Conservation (phyloP, 2,329 filamentous ascomycete species). For the Blastomyces emzantsi region DNA sequence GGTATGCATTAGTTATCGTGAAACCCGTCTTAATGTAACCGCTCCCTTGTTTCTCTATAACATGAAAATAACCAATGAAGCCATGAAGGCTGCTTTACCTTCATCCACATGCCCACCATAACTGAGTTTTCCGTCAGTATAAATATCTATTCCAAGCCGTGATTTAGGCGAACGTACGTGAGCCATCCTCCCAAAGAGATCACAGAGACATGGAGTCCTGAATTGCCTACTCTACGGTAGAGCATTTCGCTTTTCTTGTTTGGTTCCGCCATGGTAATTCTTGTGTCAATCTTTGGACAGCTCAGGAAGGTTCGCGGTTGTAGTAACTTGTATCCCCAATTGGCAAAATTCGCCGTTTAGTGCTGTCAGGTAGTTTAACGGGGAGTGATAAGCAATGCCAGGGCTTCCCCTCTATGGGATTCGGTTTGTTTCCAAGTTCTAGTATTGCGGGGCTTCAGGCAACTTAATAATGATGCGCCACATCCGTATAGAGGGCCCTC, state of each 20-base stretch:
- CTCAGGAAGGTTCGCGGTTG: not conserved
- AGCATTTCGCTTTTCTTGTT: conserved; percentile 46
- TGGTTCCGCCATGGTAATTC: conserved; percentile 15
- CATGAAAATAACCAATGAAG: not conserved
- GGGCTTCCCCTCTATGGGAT: too few relatives aligned
- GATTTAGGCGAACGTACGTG: conserved; percentile 17
- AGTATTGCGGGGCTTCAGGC: too few relatives aligned
- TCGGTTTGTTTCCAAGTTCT: too few relatives aligned
- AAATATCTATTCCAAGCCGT: not conserved
- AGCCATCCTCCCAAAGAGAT: conserved; percentile 53
- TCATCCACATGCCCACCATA: conserved; percentile 62
- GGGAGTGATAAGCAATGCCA: not conserved
- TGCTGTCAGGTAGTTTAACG: not conserved
- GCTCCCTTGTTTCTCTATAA: not conserved
- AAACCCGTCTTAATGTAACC: not conserved
- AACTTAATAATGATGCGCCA: too few relatives aligned
- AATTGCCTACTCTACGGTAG: conserved; percentile 61
- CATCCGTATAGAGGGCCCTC: too few relatives aligned
- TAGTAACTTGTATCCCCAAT: not conserved
- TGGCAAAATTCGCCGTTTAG: not conserved
- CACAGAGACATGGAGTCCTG: conserved; percentile 63
- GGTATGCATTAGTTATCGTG: not conserved
- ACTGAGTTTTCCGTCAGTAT: conserved; percentile 50
- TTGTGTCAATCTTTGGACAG: not conserved
- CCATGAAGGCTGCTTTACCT: conserved; percentile 33